Evolutionary conservation across 768 basidiomycete genomes (phyloP), one percentile per base, ranked within the genome.

Genomic region (Exsudoporus frostii): DNA sequence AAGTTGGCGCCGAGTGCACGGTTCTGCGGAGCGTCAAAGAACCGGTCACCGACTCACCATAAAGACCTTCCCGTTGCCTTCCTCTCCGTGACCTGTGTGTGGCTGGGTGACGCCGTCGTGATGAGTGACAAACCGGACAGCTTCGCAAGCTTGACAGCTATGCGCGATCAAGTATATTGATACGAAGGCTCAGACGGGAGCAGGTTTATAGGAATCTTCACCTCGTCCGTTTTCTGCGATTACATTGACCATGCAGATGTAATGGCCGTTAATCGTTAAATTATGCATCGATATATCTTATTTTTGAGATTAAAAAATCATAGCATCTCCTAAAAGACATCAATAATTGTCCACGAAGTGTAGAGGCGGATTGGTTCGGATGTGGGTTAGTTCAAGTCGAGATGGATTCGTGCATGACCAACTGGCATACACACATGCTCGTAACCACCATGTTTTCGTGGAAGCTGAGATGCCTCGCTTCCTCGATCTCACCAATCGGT

Each of bases 111-210:
- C 3, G 75, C 68, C 0, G 75, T 76, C 11, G 73, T 67, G 32
- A 74, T 68, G 55, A 76, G 69, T 1, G 64, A 70, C 55, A 73
- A 72, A 7, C 66, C 71, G n/a, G 67, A 72, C 33, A 70, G 41
- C n/a, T 41, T 62, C 1, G 72, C 68, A 10, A 71, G 61, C 53
- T 72, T 71, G n/a, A 73, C 69, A 9, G 61, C 70, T 70, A 15
- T 5, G 30, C 2, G 13, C 3, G 9, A 20, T 17, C 6, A 46
- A 20, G 30, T 24, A 17, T 13, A 22, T 32, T 6, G 6, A 6
- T 32, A 25, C 15, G n/a, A 6, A 27, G 9, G 10, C 13, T 40
- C 22, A 19, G 25, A 17, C n/a, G n/a, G 10, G 29, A 11, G 29
- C 11, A 30, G 29, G 29, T 30, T 10, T 9, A 10, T 30, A 7